Percentiles rank a stretch among this genome's conserved stretches.
These are phyloP conservation scores for Aspergillus unguis DNA, from an alignment of 2,329 filamentous ascomycete genomes.

Conservation along the genomic window DNA sequence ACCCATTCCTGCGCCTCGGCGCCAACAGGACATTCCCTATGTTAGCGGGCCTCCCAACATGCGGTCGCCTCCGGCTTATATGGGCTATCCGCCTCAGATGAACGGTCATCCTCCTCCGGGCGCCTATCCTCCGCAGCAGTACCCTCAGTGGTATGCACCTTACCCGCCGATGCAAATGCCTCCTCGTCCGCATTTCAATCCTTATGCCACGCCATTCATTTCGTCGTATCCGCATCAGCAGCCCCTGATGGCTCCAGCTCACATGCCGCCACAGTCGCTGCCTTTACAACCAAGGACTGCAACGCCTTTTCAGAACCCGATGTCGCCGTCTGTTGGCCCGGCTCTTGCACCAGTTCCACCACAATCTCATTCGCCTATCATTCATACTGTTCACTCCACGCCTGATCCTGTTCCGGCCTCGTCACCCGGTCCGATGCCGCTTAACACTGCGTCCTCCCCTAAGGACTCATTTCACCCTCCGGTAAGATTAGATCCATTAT, in stretches of 20 bases:
- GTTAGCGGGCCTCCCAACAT: slow-evolving; percentile 48
- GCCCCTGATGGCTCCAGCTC: slow-evolving; percentile 37
- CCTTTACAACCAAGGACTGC: slow-evolving; percentile 37
- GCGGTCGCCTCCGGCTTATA: slow-evolving; percentile 58
- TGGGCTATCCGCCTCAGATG: slow-evolving; percentile 56
- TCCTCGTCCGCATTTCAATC: slow-evolving; percentile 39
- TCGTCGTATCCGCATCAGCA: slow-evolving; percentile 44
- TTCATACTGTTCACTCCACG: slow-evolving; percentile 21
- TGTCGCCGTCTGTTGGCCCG: slow-evolving; percentile 33
- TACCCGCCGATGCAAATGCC: slow-evolving; percentile 41
- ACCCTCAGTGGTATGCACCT: slow-evolving; percentile 46
- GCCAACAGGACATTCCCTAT: slow-evolving; percentile 47
- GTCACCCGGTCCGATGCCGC: slow-evolving; percentile 24
- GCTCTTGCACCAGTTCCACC: slow-evolving; percentile 28
- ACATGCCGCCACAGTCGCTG: slow-evolving; percentile 34
- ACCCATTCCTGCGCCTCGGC: slow-evolving; percentile 48
- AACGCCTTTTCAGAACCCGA: slow-evolving; percentile 36
- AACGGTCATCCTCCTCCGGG: slow-evolving; percentile 49
- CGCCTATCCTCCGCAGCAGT: slow-evolving; percentile 44
- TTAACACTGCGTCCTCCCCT: slow-evolving; percentile 24
- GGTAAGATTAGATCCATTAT: slow-evolving; percentile 31
- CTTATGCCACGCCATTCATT: slow-evolving; percentile 44
- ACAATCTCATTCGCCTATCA: slow-evolving; percentile 26
- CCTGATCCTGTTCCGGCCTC: slow-evolving; percentile 36
- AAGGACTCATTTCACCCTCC: slow-evolving; percentile 50